A percentile compares a stretch with the other conserved stretches of the same genome.
phyloP scores from a whole-genome alignment of 768 basidiomycete species.

The Coprinopsis strossmayeri region DNA sequence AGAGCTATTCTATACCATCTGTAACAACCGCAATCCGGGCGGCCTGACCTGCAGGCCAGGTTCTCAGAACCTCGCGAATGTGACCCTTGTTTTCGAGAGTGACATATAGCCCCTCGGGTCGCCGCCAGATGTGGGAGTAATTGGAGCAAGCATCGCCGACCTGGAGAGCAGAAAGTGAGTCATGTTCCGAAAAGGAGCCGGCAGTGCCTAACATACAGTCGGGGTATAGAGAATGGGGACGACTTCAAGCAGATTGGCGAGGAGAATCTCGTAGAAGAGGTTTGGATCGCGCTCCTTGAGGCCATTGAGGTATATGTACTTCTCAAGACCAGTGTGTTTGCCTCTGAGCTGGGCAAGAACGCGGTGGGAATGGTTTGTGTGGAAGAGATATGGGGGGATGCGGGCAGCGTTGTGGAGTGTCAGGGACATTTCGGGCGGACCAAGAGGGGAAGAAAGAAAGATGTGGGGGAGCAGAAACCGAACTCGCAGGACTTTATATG shows the following conservation, averaged over 20 bases:
- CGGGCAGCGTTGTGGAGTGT: constrained; percentile 16
- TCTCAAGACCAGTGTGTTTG: constrained; percentile 51
- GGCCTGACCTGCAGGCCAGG: constrained; percentile 39
- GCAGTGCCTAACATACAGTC: constrained; percentile 53
- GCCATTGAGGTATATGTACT: constrained; percentile 64
- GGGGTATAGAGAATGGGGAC: constrained; percentile 73
- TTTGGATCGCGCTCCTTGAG: constrained; percentile 57
- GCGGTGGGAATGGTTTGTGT: constrained; percentile 47
- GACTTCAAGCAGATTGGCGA: constrained; percentile 58
- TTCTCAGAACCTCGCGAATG: constrained; percentile 48
- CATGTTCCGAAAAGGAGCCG: constrained; percentile 9
- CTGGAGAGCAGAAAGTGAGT: constrained; percentile 20
- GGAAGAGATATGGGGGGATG: constrained; percentile 42
- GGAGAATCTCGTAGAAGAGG: constrained; percentile 60
- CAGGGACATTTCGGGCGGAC: constrained; percentile 16
- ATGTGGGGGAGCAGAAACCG: constrained; percentile 8
- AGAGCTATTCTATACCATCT: constrained; percentile 42
- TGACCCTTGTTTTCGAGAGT: constrained; percentile 62
- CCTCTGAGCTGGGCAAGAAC: constrained; percentile 53
- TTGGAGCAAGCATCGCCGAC: constrained; percentile 69
- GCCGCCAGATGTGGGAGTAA: constrained; percentile 64
- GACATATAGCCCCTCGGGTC: constrained; percentile 55
- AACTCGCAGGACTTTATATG: constrained; percentile 22
- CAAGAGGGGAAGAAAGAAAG: constrained; percentile 3
- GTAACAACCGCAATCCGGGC: constrained; percentile 72